A percentile compares a stretch with the other conserved stretches of the same genome.
Conservation (phyloP, 257 asterid genomes). For the Solanum appendiculatum region DNA sequence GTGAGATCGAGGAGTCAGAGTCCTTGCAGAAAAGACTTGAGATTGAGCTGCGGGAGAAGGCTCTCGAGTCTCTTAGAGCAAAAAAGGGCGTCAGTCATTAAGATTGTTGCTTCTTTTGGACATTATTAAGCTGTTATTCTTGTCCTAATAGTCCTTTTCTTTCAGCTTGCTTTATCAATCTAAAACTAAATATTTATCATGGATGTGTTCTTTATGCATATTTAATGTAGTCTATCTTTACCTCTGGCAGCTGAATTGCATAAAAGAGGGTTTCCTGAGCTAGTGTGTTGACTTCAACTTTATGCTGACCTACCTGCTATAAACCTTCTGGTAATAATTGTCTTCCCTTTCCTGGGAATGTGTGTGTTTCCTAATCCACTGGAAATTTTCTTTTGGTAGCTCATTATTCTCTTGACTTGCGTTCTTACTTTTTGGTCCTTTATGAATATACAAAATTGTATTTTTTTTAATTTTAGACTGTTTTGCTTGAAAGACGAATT, state of each 20-base stretch:
- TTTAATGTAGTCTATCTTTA: constrained; percentile 75
- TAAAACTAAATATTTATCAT: constrained; percentile 34
- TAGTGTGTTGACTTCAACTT: constrained; percentile 75
- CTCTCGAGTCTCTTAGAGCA: constrained; percentile 91
- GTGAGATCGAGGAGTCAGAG: constrained; percentile 31
- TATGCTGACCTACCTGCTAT: constrained; percentile 90
- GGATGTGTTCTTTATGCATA: constrained; percentile 42
- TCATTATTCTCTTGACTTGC: constrained; percentile 6
- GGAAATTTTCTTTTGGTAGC: constrained; percentile 2
- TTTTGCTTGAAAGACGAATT: background rate
- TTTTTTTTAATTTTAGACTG: background rate
- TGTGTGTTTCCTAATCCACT: constrained; percentile 10
- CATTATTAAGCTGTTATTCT: constrained; percentile 12
- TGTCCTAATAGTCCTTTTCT: constrained; percentile 15
- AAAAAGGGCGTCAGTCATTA: constrained; percentile 62
- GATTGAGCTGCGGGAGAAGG: constrained; percentile 93
- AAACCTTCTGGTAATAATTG: constrained; percentile 64
- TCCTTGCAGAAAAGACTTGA: constrained; percentile 79
- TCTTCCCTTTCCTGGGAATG: constrained; percentile 48
- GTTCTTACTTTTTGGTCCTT: background rate
- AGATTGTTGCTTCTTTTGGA: constrained; percentile 22
- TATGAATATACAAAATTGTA: background rate
- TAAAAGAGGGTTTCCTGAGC: constrained; percentile 80
- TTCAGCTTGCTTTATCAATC: constrained; percentile 17
- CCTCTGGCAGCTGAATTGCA: constrained; percentile 86